Evolutionary conservation across 306 rosid genomes (phyloP).

Genomic region (Gleditsia sinensis): DNA sequence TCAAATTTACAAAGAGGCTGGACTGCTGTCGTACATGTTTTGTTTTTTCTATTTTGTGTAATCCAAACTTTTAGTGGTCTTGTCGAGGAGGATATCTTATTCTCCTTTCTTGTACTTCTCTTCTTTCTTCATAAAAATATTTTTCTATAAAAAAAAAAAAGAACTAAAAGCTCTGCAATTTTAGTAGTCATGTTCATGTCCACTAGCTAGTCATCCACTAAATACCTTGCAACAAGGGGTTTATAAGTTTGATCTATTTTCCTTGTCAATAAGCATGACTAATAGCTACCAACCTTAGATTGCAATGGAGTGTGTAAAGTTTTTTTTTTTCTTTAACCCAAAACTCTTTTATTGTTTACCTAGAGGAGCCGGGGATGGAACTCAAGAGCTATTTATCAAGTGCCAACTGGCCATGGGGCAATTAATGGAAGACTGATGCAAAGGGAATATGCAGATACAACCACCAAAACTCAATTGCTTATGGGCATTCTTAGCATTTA

Average conservation of each 20-base stretch:
- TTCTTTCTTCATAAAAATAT: no score
- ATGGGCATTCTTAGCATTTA: background rate
- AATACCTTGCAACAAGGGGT: background rate
- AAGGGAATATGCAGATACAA: background rate
- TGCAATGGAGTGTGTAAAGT: background rate
- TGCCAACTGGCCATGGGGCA: background rate
- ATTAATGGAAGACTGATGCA: background rate
- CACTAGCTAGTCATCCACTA: background rate
- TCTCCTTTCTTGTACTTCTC: no score
- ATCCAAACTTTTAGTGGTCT: no score
- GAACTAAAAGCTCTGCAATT: background rate
- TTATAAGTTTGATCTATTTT: background rate
- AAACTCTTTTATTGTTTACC: background rate
- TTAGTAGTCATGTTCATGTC: background rate
- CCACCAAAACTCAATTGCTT: background rate
- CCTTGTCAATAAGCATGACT: background rate
- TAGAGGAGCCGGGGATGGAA: background rate
- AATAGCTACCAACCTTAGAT: background rate
- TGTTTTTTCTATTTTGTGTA: no score
- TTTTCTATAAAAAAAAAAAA: background rate
- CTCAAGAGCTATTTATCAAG: background rate
- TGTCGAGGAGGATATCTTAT: no score
- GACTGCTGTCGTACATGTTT: no score
- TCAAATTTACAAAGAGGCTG: no score
- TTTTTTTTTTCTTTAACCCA: background rate